Conservation (phyloP, 257 asterid genomes). For the Avicennia marina region DNA sequence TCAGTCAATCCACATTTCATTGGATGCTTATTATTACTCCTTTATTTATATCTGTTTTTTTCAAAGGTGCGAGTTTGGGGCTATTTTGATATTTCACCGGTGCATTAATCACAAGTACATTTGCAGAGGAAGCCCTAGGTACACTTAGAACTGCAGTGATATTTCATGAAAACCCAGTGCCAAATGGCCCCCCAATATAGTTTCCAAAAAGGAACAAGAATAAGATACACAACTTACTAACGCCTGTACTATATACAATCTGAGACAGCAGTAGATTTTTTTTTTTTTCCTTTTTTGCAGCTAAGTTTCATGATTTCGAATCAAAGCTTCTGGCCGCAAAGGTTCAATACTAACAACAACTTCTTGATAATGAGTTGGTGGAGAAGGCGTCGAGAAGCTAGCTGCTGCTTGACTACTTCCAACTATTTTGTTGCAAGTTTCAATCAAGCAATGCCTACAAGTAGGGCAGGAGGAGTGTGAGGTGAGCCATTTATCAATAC, state of each 20-base stretch:
- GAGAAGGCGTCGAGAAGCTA: neutral
- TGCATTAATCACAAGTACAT: too few relatives aligned
- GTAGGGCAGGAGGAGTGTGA: slow-evolving; percentile 61
- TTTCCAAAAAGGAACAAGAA: neutral
- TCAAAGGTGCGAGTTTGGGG: too few relatives aligned
- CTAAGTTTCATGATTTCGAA: slow-evolving; percentile 28
- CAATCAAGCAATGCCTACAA: slow-evolving; percentile 47
- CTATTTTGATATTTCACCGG: too few relatives aligned
- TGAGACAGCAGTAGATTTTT: too few relatives aligned
- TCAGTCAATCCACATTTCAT: neutral
- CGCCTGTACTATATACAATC: neutral
- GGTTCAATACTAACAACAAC: slow-evolving; percentile 34
- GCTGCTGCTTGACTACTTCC: slow-evolving; percentile 14
- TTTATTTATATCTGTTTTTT: too few relatives aligned
- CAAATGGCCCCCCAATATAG: slow-evolving; percentile 2
- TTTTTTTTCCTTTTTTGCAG: neutral
- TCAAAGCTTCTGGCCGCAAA: slow-evolving; percentile 42
- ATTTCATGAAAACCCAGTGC: slow-evolving; percentile 25
- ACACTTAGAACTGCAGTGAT: slow-evolving; percentile 18
- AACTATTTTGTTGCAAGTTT: slow-evolving; percentile 40
- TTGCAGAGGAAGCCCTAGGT: slow-evolving; percentile 18
- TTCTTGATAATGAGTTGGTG: slow-evolving; percentile 14
- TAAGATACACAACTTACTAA: slow-evolving; percentile 14
- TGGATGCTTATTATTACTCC: too few relatives aligned
- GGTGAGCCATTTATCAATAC: slow-evolving; percentile 48